Conservation (phyloP, 495 filamentous ascomycete genomes). For the Penicillium desertorum region DNA sequence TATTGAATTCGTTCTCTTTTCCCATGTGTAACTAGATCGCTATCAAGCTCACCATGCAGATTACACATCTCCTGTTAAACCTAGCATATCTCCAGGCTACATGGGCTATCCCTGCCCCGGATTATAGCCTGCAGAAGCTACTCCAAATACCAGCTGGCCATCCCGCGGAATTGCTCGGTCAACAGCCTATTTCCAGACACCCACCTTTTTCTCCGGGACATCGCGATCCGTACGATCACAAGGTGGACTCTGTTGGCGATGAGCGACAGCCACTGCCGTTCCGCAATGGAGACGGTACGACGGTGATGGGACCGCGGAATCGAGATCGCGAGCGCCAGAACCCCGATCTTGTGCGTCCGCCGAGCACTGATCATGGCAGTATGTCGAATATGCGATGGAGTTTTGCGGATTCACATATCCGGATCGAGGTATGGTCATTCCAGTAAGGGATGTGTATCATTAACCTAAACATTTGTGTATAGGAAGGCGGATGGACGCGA, state of each 20-base stretch:
- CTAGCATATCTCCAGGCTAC: constrained; percentile 6
- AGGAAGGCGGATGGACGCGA: constrained; percentile 69
- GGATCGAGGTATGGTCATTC: constrained; percentile 54
- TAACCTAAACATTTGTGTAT: neutral
- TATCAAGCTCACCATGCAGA: neutral
- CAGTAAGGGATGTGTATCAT: neutral
- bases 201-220: constrained; percentile 41
- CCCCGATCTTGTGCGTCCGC: constrained; percentile 63
- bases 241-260: constrained; percentile 57
- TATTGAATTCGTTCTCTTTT: neutral
- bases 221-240: constrained; percentile 48
- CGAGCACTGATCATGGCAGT: constrained; percentile 62
- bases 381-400: constrained; percentile 66
- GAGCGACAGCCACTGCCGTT: constrained; percentile 61
- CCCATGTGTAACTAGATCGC: neutral
- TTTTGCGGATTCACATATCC: constrained; percentile 65
- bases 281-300: constrained; percentile 62
- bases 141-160: constrained; percentile 11
- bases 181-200: neutral
- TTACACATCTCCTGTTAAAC: neutral
- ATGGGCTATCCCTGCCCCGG: constrained; percentile 14
- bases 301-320: constrained; percentile 65
- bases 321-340: constrained; percentile 59
- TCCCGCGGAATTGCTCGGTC: neutral
- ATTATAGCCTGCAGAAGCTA: constrained; percentile 15